Evolutionary conservation across 1,284 basidiomycete species (phyloP).

Genomic region (Crepidotus sp.): DNA sequence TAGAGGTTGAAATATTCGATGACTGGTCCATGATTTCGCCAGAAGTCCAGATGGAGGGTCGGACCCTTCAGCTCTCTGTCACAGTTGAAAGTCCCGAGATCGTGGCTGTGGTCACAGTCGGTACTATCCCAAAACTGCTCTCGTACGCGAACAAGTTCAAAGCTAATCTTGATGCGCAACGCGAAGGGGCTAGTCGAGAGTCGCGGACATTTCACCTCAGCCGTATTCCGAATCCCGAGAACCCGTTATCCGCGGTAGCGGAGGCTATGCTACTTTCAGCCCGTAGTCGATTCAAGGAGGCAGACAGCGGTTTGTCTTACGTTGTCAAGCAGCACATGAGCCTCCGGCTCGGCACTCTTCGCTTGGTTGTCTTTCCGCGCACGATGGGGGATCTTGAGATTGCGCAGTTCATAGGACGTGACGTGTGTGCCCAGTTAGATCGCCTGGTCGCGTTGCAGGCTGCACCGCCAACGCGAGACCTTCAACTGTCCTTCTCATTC

Average conservation of each 20-base stretch:
- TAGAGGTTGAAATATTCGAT: slow-evolving; percentile 68
- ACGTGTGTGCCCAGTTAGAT: slow-evolving; percentile 59
- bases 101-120: slow-evolving; percentile 61
- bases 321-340: slow-evolving; percentile 65
- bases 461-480: slow-evolving; percentile 46
- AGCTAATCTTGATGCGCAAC: slow-evolving; percentile 62
- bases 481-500: slow-evolving; percentile 62
- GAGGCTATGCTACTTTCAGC: slow-evolving; percentile 76
- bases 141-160: slow-evolving; percentile 67
- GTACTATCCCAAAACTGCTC: slow-evolving; percentile 65
- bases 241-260: slow-evolving; percentile 73
- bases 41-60: slow-evolving; percentile 33
- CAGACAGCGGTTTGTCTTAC: slow-evolving; percentile 49
- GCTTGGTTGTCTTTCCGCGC: slow-evolving; percentile 66
- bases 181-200: slow-evolving; percentile 64
- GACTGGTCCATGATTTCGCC: slow-evolving; percentile 64
- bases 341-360: slow-evolving; percentile 51
- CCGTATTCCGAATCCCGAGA: slow-evolving; percentile 59
- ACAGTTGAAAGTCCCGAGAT: slow-evolving; percentile 68
- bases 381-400: slow-evolving; percentile 66
- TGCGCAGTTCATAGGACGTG: slow-evolving; percentile 58
- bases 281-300: slow-evolving; percentile 55
- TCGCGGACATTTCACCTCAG: slow-evolving; percentile 63
- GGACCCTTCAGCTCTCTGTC: slow-evolving; percentile 68
- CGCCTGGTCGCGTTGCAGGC: slow-evolving; percentile 47